Conservation (phyloP, 805 yeast species). For the Saccharomycopsis babjevae region DNA sequence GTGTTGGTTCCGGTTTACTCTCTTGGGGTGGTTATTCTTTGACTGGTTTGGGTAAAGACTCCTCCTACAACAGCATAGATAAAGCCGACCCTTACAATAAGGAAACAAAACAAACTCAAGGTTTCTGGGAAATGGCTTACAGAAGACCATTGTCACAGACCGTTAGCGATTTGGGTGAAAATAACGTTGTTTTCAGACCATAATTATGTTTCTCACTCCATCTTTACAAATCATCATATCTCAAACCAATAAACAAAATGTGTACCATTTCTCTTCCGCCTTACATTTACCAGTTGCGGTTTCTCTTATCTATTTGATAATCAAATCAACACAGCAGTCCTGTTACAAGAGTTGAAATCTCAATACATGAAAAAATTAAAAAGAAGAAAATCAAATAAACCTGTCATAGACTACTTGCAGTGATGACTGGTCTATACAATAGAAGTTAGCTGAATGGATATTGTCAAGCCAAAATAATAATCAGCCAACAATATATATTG, state of each 20-base stretch:
- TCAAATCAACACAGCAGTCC: too few species aligned
- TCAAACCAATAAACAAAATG: conserved; percentile 29
- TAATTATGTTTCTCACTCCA: conserved; percentile 66
- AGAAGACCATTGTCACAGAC: conserved; percentile 80
- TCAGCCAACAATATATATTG: too few species aligned
- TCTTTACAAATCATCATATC: conserved; percentile 57
- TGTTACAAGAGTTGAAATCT: not conserved
- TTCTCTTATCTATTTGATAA: too few species aligned
- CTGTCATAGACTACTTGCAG: too few species aligned
- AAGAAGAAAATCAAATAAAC: not conserved
- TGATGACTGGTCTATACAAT: too few species aligned
- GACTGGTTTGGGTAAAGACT: conserved; percentile 37
- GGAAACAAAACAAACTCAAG: conserved; percentile 33
- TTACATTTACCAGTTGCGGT: too few species aligned
- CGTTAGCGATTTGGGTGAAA: conserved; percentile 54
- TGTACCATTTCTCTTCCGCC: too few species aligned
- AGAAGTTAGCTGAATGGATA: too few species aligned
- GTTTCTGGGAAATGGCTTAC: conserved; percentile 72
- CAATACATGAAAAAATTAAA: not conserved
- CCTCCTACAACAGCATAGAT: conserved; percentile 21
- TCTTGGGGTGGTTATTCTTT: conserved; percentile 46
- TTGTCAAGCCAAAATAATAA: too few species aligned
- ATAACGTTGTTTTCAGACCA: conserved; percentile 12
- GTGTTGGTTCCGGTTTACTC: conserved; percentile 33
- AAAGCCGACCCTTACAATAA: conserved; percentile 25